These are phyloP conservation scores for Colletotrichum shisoi DNA, from an alignment of 2,329 filamentous ascomycete genomes.

Conservation along the genomic window DNA sequence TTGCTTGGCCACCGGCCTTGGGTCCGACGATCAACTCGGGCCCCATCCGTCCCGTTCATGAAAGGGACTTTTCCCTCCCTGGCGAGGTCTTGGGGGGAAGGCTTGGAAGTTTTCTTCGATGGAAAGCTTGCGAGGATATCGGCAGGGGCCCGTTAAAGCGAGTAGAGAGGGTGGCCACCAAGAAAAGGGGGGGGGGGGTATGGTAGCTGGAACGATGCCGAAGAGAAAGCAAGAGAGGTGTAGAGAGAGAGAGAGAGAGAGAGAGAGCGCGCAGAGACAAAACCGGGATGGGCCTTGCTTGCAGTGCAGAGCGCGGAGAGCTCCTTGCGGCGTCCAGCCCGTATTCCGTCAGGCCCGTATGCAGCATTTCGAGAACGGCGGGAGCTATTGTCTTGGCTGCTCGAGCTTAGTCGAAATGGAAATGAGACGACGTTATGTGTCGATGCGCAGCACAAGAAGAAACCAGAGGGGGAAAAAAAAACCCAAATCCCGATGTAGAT, in stretches of 20 bases:
- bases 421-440: constrained; percentile 33
- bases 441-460: constrained; percentile 27
- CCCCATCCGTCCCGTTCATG: background rate
- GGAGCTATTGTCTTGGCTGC: constrained; percentile 37
- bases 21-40: constrained; percentile 30
- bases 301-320: constrained; percentile 15
- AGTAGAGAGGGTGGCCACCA: background rate
- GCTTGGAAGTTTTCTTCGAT: constrained; percentile 30
- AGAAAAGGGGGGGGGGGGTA: constrained; percentile 6
- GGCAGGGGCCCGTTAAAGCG: constrained; percentile 14
- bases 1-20: constrained; percentile 28
- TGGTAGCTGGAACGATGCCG: background rate
- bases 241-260: too few species aligned
- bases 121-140: constrained; percentile 16
- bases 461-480: background rate
- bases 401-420: constrained; percentile 19
- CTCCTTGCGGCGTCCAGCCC: constrained; percentile 5
- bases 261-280: too few species aligned
- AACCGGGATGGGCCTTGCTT: constrained; percentile 22
- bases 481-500: background rate
- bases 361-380: constrained; percentile 21
- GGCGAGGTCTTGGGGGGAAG: constrained; percentile 6
- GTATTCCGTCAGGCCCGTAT: constrained; percentile 16
- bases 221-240: too few species aligned
- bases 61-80: constrained; percentile 1